phyloP scores from a whole-genome alignment of 2,329 filamentous ascomycete genomes.

The Dactylellina sp. region DNA sequence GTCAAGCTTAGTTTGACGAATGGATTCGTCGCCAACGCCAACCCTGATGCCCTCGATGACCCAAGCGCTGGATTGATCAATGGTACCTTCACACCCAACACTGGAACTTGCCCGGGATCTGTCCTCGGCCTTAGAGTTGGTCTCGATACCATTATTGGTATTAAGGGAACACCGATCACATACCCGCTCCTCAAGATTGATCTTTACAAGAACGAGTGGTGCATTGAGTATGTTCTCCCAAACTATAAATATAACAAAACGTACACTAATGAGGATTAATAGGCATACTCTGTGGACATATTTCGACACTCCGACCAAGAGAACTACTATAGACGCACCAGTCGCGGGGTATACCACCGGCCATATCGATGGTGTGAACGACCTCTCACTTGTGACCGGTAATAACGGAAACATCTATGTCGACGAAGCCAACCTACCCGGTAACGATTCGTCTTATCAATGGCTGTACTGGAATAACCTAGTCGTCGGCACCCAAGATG shows the following conservation, averaged over 20 bases:
- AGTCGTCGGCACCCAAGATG: slow-evolving; percentile 37
- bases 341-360: slow-evolving; percentile 27
- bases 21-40: slow-evolving; percentile 14
- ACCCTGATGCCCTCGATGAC: slow-evolving; percentile 22
- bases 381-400: slow-evolving; percentile 32
- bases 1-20: slow-evolving; percentile 34
- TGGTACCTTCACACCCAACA: slow-evolving; percentile 32
- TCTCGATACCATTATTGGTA: slow-evolving; percentile 43
- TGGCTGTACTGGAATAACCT: slow-evolving; percentile 46
- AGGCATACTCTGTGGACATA: slow-evolving; percentile 29
- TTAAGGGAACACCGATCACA: slow-evolving; percentile 32
- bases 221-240: slow-evolving; percentile 35
- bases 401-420: slow-evolving; percentile 51
- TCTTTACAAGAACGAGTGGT: slow-evolving; percentile 47
- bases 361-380: slow-evolving; percentile 13
- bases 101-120: slow-evolving; percentile 34
- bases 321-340: slow-evolving; percentile 17
- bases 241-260: not conserved
- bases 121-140: slow-evolving; percentile 40
- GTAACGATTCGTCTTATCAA: slow-evolving; percentile 44
- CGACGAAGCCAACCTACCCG: slow-evolving; percentile 10
- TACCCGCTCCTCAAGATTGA: slow-evolving; percentile 40
- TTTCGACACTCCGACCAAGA: slow-evolving; percentile 25
- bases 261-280: not conserved
- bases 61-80: slow-evolving; percentile 19